Evolutionary conservation across 345 rosid genomes (phyloP).

Genomic region (Geranium rotundifolium): DNA sequence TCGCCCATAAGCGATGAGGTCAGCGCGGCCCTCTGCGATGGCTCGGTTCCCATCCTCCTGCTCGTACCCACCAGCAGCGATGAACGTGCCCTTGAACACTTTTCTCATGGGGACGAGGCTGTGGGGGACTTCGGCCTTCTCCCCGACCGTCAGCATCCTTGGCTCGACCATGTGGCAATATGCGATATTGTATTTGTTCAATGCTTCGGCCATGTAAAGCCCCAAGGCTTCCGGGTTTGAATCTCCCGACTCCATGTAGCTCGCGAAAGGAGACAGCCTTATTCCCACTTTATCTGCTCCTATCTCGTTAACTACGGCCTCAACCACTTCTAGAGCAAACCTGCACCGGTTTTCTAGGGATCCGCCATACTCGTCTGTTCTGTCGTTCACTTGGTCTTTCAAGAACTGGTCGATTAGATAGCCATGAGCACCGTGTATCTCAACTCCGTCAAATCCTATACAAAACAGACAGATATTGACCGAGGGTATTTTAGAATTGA

Average conservation of each 20-base stretch:
- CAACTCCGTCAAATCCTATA: slow-evolving; percentile 66
- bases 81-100: slow-evolving; percentile 53
- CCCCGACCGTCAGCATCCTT: slow-evolving; percentile 28
- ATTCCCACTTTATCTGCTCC: slow-evolving; percentile 67
- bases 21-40: slow-evolving; percentile 31
- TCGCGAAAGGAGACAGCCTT: slow-evolving; percentile 50
- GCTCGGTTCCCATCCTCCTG: slow-evolving; percentile 42
- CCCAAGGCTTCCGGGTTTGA: slow-evolving; percentile 53
- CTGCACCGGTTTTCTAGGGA: slow-evolving; percentile 57
- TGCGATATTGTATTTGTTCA: slow-evolving; percentile 42
- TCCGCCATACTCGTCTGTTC: slow-evolving; percentile 64
- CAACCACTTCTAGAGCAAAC: slow-evolving; percentile 48
- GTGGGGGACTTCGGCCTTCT: slow-evolving; percentile 19
- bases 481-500: too few species aligned
- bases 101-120: slow-evolving; percentile 49
- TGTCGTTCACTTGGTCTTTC: slow-evolving; percentile 64
- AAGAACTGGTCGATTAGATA: slow-evolving; percentile 57
- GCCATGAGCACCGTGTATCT: slow-evolving; percentile 73
- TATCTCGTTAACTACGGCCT: slow-evolving; percentile 51
- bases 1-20: slow-evolving; percentile 54
- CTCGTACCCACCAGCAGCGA: slow-evolving; percentile 49
- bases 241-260: slow-evolving; percentile 44
- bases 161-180: slow-evolving; percentile 71
- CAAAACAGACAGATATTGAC: too few species aligned
- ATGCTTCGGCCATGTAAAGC: slow-evolving; percentile 43